Percentiles rank a stretch among this genome's conserved stretches.
Evolutionary conservation across 768 basidiomycete genomes (phyloP).

Genomic region (Lanmaoa pseudosensibilis): DNA sequence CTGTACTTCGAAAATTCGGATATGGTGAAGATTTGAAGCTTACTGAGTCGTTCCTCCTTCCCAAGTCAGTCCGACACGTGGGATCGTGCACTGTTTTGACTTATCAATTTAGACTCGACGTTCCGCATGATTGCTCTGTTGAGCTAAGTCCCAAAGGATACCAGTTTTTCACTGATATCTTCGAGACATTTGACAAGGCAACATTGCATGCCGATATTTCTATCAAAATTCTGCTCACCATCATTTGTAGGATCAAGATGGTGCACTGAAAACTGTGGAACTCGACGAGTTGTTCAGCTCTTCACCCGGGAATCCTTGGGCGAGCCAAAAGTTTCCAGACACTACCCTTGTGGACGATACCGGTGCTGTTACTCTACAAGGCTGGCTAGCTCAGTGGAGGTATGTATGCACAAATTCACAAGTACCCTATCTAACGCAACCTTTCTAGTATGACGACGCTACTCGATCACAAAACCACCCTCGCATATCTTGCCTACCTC

Average conservation of each 20-base stretch:
- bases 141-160: slow-evolving; percentile 94
- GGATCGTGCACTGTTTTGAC: slow-evolving; percentile 11
- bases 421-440: slow-evolving; percentile 1
- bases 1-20: slow-evolving; percentile 90
- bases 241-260: slow-evolving; percentile 80
- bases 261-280: slow-evolving; percentile 81
- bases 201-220: neutral
- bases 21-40: slow-evolving; percentile 93
- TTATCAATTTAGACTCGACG: slow-evolving; percentile 70
- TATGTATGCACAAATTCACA: slow-evolving; percentile 35
- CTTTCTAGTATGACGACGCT: slow-evolving; percentile 88
- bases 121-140: slow-evolving; percentile 90
- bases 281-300: slow-evolving; percentile 90
- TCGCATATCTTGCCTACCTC: slow-evolving; percentile 93
- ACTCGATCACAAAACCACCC: slow-evolving; percentile 86
- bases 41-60: slow-evolving; percentile 82
- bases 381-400: slow-evolving; percentile 99
- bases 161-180: slow-evolving; percentile 96
- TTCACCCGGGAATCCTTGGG: slow-evolving; percentile 97
- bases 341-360: slow-evolving; percentile 84
- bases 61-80: slow-evolving; percentile 62
- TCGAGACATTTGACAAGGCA: slow-evolving; percentile 93
- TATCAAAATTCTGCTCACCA: neutral
- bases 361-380: slow-evolving; percentile 92
- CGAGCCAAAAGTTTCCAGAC: slow-evolving; percentile 85